These are phyloP conservation scores for Solanum boliviense DNA, from an alignment of 257 asterid species.

Conservation along the genomic window DNA sequence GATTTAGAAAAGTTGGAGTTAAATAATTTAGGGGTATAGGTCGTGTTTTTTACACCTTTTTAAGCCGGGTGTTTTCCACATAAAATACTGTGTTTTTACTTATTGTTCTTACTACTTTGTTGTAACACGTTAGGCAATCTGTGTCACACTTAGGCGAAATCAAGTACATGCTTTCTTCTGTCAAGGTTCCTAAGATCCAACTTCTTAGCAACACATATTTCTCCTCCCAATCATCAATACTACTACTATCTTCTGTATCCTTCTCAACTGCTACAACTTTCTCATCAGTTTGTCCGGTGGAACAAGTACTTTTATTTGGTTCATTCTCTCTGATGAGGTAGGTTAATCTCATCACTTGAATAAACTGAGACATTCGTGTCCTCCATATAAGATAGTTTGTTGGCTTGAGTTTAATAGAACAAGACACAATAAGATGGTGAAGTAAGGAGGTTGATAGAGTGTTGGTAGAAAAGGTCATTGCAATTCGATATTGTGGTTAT, in stretches of 20 bases:
- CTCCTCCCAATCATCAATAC: neutral
- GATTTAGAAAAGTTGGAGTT: no score
- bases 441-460: neutral
- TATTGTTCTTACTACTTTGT: no score
- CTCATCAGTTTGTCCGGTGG: neutral
- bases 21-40: no score
- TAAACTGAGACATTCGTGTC: neutral
- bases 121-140: no score
- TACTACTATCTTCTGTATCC: neutral
- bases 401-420: neutral
- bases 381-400: neutral
- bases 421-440: neutral
- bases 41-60: no score
- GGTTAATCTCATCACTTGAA: neutral
- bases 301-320: neutral
- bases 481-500: neutral
- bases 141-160: no score
- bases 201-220: neutral
- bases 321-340: neutral
- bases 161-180: neutral
- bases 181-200: neutral
- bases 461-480: neutral
- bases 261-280: neutral
- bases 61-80: no score
- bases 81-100: no score